Evolutionary conservation across 2,329 filamentous ascomycete genomes (phyloP), one percentile per base, ranked within the genome.

Genomic region (Cladophialophora exuberans): DNA sequence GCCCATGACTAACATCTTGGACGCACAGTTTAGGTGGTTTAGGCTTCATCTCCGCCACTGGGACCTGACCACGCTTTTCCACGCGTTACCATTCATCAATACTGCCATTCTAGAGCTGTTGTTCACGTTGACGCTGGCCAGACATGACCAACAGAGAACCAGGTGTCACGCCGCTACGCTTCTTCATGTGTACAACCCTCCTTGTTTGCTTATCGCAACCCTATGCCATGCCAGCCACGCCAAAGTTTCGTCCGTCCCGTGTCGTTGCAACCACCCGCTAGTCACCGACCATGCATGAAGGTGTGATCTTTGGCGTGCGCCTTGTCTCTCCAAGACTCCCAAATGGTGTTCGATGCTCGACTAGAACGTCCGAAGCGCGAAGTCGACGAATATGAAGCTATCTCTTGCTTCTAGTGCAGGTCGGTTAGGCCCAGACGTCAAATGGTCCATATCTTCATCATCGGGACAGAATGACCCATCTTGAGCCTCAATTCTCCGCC

Each of bases 301-400:
- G 22, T 49, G 46, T 28, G 31, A 28, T 7, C 46, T 20, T 22
- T 36, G 33, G 35, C 18, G 46, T 49, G 46, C 46, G 33, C 46
- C 46, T 39, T 15, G n/a, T 49, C 46, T 25, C 22, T 38, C 35
- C n/a, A 6, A 28, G 31, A 7, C 11, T 39, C 25, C 46, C 35
- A 9, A 22, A 39, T 30, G 46, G 33, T 23, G 22, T 22, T 25
- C 30, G 17, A 25, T 25, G 22, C 31, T 25, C 30, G 17, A 25
- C 35, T 20, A 11, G 46, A 41, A 31, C 23, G 22, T 13, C 33
- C 7, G 38, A 35, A n/a, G 31, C 46, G 10, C 15, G 2, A 49
- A 15, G 15, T 4, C n/a, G n/a, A 18, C 46, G 20, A 30, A 22
- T 28, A n/a, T 39, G 10, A 22, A 42, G 22, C 39, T n/a, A 18